These are phyloP conservation scores for Xerocomellus intermedius DNA, from an alignment of 768 basidiomycete genomes.

Conservation along the genomic window DNA sequence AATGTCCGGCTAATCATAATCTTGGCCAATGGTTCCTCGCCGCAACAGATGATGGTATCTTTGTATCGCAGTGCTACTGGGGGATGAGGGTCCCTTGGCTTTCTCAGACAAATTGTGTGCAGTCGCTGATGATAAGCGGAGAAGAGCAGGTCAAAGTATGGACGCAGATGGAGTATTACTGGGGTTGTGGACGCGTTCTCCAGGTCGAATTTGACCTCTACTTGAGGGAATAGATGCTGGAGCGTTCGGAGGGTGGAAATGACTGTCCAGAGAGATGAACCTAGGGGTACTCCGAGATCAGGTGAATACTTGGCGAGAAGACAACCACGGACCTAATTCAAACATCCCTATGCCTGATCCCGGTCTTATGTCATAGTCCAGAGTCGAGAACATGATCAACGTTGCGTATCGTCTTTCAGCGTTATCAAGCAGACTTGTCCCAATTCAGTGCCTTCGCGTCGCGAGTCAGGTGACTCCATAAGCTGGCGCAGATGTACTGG, in stretches of 20 bases:
- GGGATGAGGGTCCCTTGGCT: slow-evolving; percentile 63
- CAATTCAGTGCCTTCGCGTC: slow-evolving; percentile 5
- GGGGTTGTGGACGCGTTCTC: slow-evolving; percentile 69
- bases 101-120: slow-evolving; percentile 72
- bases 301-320: slow-evolving; percentile 2
- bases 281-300: slow-evolving; percentile 35
- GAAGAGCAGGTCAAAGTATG: slow-evolving; percentile 84
- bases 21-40: slow-evolving; percentile 57
- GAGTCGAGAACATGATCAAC: slow-evolving; percentile 55
- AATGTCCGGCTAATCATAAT: slow-evolving; percentile 70
- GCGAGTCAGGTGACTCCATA: slow-evolving; percentile 8
- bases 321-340: slow-evolving; percentile 54
- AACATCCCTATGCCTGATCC: slow-evolving; percentile 76
- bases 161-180: slow-evolving; percentile 73
- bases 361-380: slow-evolving; percentile 76
- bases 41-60: slow-evolving; percentile 58
- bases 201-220: slow-evolving; percentile 81
- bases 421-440: slow-evolving; percentile 4
- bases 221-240: slow-evolving; percentile 71
- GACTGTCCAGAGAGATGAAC: slow-evolving; percentile 75
- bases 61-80: slow-evolving; percentile 70
- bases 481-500: no score
- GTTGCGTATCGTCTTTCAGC: neutral
- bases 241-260: slow-evolving; percentile 65
- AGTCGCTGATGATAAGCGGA: slow-evolving; percentile 76